Evolutionary conservation across 441 rosid genomes (phyloP), one percentile per base, ranked within the genome.

Genomic region (Metrosideros polymorpha): DNA sequence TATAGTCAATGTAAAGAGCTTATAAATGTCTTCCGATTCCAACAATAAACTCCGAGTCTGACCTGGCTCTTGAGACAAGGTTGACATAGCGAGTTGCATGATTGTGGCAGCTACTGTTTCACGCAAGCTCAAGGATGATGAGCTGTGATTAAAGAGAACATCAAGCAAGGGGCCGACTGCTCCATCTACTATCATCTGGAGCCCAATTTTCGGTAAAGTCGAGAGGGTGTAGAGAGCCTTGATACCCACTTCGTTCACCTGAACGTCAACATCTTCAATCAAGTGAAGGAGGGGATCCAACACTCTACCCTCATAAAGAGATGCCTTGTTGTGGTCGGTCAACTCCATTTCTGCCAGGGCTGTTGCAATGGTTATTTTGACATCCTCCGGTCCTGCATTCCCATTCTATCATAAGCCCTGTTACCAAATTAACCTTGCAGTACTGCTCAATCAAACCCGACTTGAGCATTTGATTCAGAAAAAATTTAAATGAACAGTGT

Each of bases 281-380:
- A 90, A 85, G 45, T 88, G 90, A 87, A 94, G 94, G 84, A 94
- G 94, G 22, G 95, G 93, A 87, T 71, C 86, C 75, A 94, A 84
- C 29, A 88, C 93, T 50, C 94, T 92, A 87, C 93, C 93, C 89
- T 92, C 93, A 83, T 90, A 89, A 83, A 94, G 85, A 75, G 91
- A 89, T 79, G 89, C 92, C 88, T 93, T 94, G 87, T 92, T 92
- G 89, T 92, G 92, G 87, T 92, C 94, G 35, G 94, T 91, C 88
- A 94, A 87, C 89, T 92, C 95, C 93, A 93, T 90, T 61, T 94
- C 95, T 79, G 91, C 94, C 89, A 94, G 84, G 89, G 95, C 87
- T 35, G 91, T 87, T 53, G 90, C 92, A 95, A 94, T 92, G 71
- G 29, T 45, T 88, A 84, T 84, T 89, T 93, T 91, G 43, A 88